These are phyloP conservation scores for Penicillium sp. DNA, from an alignment of 2,329 filamentous ascomycete species.

Conservation along the genomic window DNA sequence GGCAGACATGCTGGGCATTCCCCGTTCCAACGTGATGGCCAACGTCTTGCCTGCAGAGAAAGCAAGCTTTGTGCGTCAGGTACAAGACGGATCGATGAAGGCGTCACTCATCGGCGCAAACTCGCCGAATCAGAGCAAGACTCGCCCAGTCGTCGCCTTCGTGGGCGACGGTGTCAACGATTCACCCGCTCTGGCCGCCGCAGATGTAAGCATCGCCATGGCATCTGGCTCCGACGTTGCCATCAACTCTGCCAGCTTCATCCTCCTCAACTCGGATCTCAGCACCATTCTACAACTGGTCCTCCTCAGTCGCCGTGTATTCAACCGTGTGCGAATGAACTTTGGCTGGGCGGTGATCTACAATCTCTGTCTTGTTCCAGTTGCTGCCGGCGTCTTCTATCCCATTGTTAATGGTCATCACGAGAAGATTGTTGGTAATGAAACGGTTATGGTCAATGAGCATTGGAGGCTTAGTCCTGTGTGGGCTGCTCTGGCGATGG, in stretches of 20 bases:
- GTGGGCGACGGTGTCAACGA: conserved; percentile 87
- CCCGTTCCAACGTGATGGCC: conserved; percentile 69
- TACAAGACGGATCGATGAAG: conserved; percentile 29
- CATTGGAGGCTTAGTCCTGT: conserved; percentile 49
- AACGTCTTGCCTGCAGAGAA: conserved; percentile 84
- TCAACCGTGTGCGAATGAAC: conserved; percentile 75
- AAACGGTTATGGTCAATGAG: conserved; percentile 31
- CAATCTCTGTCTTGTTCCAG: conserved; percentile 70
- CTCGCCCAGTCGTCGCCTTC: conserved; percentile 65
- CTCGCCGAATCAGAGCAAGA: conserved; percentile 11
- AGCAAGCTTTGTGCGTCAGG: conserved; percentile 40
- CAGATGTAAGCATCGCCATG: conserved; percentile 79
- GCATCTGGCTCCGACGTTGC: conserved; percentile 78
- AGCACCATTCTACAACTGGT: conserved; percentile 67
- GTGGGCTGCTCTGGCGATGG: conserved; percentile 91
- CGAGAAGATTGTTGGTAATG: conserved; percentile 30
- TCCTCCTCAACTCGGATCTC: conserved; percentile 69
- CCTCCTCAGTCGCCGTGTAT: conserved; percentile 65
- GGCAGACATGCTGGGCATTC: conserved; percentile 70
- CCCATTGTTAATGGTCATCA: conserved; percentile 47
- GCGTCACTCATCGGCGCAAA: neutral
- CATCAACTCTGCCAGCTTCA: conserved; percentile 74
- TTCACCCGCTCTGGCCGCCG: conserved; percentile 70
- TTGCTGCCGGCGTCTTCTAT: conserved; percentile 77
- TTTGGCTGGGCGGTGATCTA: conserved; percentile 83